Evolutionary conservation across 225 moss, liverwort and hornwort species (phyloP), one percentile per base, ranked within the genome.

Genomic region (Thuidium tamariscinum): DNA sequence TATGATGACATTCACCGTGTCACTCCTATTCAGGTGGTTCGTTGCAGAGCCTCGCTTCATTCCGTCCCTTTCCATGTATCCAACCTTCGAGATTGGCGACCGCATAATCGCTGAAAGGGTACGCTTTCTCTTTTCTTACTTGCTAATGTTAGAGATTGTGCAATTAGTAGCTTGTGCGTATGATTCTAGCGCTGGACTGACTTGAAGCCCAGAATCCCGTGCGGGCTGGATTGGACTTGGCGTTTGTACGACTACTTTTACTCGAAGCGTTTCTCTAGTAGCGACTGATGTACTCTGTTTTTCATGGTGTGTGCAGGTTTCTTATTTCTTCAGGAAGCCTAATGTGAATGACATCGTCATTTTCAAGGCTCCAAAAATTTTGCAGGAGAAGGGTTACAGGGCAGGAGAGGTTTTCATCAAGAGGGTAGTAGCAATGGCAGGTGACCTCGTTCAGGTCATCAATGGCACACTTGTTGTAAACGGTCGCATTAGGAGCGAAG

Each of bases 41-140:
- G 88, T 97, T 65, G 98, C 98, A 16, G 98, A 98, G 92, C 98
- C 98, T 57, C 94, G 98, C 82, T 97, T 95, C 81, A 98, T 98
- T 84, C 98, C 97, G 39, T 98, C 98, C 18, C 88, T 96, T 25
- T 98, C 98, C 62, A 98, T 98, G 98, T 98, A 96, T 82, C 98
- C 98, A 18, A 98, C 98, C 20, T 97, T 98, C 37, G 97, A 98
- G 88, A 90, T 98, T 69, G 98, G 98, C 49, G 98, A 98, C 78
- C 95, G 98, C 87, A 98, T 98, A 42, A 97, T 98, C 57, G 98
- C 98, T 46, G 98, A 98, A 91, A 98, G 97, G 96, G 98, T 98
- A 86, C 27, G 85, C 54, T 34, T 57, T 57, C 56, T 11, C 26
- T 75, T 63, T 30, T 9, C 9, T 46, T n/a, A 25, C 2, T 29